Conservation (phyloP, 2,329 filamentous ascomycete genomes). For the Fusarium annulatum region DNA sequence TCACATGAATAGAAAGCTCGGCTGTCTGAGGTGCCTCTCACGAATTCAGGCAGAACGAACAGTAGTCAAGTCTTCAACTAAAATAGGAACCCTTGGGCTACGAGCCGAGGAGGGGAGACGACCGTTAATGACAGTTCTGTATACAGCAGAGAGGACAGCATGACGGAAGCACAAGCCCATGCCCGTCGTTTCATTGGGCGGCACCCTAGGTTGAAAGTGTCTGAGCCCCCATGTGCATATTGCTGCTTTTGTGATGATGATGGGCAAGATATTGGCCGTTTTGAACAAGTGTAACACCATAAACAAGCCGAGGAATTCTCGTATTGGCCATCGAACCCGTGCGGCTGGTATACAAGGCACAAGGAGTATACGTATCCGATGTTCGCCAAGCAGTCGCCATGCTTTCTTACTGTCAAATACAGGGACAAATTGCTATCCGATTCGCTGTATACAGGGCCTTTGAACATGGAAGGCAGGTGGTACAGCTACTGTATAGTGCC, state of each 20-base stretch:
- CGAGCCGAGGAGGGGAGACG: conserved; percentile 8
- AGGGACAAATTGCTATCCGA: not conserved
- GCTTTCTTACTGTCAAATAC: conserved; percentile 5
- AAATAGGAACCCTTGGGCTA: conserved; percentile 10
- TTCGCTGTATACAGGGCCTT: not conserved
- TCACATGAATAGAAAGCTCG: not conserved
- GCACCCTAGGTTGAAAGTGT: not conserved
- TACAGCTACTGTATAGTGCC: not conserved
- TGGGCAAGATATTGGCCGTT: conserved; percentile 11
- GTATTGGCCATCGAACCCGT: conserved; percentile 35
- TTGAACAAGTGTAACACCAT: conserved; percentile 26
- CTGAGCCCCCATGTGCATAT: not conserved
- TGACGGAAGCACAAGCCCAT: conserved; percentile 20
- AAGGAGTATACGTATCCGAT: conserved; percentile 10
- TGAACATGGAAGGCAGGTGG: conserved; percentile 4
- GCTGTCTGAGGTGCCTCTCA: conserved; percentile 1
- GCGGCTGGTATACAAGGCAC: conserved; percentile 24
- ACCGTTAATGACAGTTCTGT: conserved; percentile 33
- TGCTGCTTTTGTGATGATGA: not conserved
- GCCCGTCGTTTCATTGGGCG: not conserved
- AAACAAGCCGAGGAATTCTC: conserved; percentile 42
- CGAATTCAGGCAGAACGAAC: not conserved
- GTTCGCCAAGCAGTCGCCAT: conserved; percentile 8
- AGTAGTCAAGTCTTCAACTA: not conserved
- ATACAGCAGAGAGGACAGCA: conserved; percentile 21